These are phyloP conservation scores for Fusarium nanum DNA, from an alignment of 2,329 filamentous ascomycete species.

Conservation along the genomic window DNA sequence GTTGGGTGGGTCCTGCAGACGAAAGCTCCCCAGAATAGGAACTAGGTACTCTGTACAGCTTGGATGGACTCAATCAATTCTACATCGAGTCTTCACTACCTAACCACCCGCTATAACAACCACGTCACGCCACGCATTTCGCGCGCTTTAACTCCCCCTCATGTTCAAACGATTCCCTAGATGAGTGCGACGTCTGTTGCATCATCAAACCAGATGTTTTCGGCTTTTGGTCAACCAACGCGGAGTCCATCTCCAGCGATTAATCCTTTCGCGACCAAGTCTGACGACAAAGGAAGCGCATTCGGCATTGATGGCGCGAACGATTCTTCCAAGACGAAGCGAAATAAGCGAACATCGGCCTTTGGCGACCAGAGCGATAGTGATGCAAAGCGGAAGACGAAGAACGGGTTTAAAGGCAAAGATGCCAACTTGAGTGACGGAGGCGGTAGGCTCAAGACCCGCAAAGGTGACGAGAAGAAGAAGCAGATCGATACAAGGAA, in stretches of 20 bases:
- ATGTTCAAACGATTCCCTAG: conserved; percentile 51
- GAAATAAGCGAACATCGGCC: conserved; percentile 43
- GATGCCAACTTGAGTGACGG: conserved; percentile 45
- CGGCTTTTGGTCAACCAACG: conserved; percentile 52
- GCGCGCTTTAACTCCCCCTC: conserved; percentile 37
- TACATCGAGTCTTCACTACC: conserved; percentile 30
- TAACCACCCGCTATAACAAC: conserved; percentile 2
- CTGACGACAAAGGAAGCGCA: conserved; percentile 42
- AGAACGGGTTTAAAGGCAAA: conserved; percentile 46
- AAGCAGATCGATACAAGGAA: conserved; percentile 42
- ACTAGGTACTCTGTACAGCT: conserved; percentile 19
- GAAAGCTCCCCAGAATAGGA: conserved; percentile 43
- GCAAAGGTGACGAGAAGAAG: conserved; percentile 44
- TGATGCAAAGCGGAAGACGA: conserved; percentile 43
- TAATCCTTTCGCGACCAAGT: conserved; percentile 52
- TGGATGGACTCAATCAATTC: conserved; percentile 35
- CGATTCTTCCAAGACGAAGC: conserved; percentile 45
- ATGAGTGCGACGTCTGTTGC: conserved; percentile 57
- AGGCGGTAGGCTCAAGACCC: conserved; percentile 39
- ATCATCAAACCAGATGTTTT: conserved; percentile 56
- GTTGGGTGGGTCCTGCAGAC: conserved; percentile 25
- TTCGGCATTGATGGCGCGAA: conserved; percentile 50
- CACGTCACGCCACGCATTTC: conserved; percentile 26
- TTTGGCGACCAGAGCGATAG: conserved; percentile 46
- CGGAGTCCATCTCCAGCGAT: conserved; percentile 50